These are phyloP conservation scores for Tricholoma sp. DNA, from an alignment of 768 basidiomycete genomes.

Conservation along the genomic window DNA sequence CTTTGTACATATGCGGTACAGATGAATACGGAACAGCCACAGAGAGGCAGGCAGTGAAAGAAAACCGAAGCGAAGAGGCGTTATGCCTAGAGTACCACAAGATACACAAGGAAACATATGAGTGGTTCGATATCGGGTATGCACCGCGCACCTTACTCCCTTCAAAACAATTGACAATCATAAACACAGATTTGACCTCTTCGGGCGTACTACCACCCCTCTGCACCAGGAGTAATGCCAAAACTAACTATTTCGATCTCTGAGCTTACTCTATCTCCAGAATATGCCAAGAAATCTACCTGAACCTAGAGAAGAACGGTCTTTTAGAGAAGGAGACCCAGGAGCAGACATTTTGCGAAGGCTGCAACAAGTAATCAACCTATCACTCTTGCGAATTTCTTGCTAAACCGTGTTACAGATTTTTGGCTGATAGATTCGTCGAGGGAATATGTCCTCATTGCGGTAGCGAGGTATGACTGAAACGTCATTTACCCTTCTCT, in stretches of 20 bases:
- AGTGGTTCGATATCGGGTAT: slow-evolving; percentile 96
- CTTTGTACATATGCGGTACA: slow-evolving; percentile 94
- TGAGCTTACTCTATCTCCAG: slow-evolving; percentile 31
- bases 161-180: slow-evolving; percentile 1
- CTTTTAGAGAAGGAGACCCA: slow-evolving; percentile 79
- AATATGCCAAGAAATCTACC: slow-evolving; percentile 87
- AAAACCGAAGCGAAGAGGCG: slow-evolving; percentile 70
- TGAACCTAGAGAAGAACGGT: slow-evolving; percentile 73
- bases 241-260: neutral
- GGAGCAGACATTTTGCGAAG: slow-evolving; percentile 94
- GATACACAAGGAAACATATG: slow-evolving; percentile 88
- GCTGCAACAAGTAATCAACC: slow-evolving; percentile 66
- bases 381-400: neutral
- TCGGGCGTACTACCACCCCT: slow-evolving; percentile 90
- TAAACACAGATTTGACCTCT: slow-evolving; percentile 78
- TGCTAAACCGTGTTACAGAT: slow-evolving; percentile 39
- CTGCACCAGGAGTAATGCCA: slow-evolving; percentile 76
- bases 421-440: slow-evolving; percentile 95
- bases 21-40: slow-evolving; percentile 99
- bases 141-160: slow-evolving; percentile 12
- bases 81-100: slow-evolving; percentile 90
- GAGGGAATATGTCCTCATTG: slow-evolving; percentile 98
- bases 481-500: slow-evolving; percentile 11
- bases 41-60: slow-evolving; percentile 93
- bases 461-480: slow-evolving; percentile 60